Evolutionary conservation across 345 rosid genomes (phyloP), one percentile per base, ranked within the genome.

Genomic region (Diplotaxis tenuifolia): DNA sequence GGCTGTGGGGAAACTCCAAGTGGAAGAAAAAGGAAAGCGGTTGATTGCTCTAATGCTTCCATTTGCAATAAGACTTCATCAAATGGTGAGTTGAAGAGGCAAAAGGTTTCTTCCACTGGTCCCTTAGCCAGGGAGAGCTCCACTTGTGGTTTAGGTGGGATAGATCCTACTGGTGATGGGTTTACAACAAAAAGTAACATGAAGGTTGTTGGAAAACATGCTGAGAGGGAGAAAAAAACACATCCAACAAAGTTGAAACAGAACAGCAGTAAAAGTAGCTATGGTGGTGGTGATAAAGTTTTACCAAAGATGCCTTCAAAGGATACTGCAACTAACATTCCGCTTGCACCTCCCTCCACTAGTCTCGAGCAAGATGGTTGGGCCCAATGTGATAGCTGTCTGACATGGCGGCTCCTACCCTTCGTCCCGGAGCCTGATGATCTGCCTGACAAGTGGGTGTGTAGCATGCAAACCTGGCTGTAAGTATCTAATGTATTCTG

Each of bases 401-500:
- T 82, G 68, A 84, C n/a, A 49, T 89, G 96, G 97, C 87, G 91
- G 73, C 75, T 89, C 62, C 82, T 89, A 40, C 96, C 96, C 25
- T 56, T 23, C 66, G 86, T 81, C 62, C 58, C 59, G 76, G 81
- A 62, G 16, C 65, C 83, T n/a, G 82, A 87, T 15, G 78, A 83
- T 40, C 90, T 91, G 53, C 93, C 91, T 42, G 84, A 85, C 1
- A 83, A 82, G 83, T 91, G 97, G 96, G 45, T 78, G 42, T 91
- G 93, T 79, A 80, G 86, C 82, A 89, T 91, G 97, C 84, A 82
- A 59, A 76, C 80, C 21, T 89, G 97, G 96, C 87, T 89, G 93
- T 91, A 86, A 91, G 97, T 87, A 73, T 73, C 50, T 62, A 36
- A 12, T 52, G 23, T 65, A 12, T 53, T 53, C 50, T 29, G 50